Percentiles rank a stretch among this genome's conserved stretches.
phyloP scores from a whole-genome alignment of 2,329 filamentous ascomycete species.

The Colletotrichum sp. region DNA sequence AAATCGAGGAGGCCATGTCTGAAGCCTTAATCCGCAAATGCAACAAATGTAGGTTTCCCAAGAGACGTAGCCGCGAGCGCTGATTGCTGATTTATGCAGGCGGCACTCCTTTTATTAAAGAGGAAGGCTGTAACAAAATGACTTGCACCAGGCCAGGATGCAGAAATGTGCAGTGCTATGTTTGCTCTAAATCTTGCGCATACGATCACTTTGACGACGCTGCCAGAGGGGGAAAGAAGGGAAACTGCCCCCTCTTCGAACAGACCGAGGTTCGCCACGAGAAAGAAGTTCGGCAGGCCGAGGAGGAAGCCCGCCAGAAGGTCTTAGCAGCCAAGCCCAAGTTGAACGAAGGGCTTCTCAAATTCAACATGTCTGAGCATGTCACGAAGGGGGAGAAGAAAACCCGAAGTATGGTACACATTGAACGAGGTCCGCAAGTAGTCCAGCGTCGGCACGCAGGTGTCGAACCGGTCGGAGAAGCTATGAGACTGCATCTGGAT shows the following conservation, averaged over 20 bases:
- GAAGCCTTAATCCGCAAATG: conserved; percentile 78
- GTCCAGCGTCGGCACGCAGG: not conserved
- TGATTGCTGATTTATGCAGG: conserved; percentile 40
- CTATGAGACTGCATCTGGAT: not conserved
- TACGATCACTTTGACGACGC: conserved; percentile 75
- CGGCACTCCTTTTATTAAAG: conserved; percentile 79
- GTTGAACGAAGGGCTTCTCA: conserved; percentile 61
- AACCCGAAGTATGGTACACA: not conserved
- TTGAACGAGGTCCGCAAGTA: not conserved
- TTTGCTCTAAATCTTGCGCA: conserved; percentile 70
- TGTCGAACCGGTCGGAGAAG: not conserved
- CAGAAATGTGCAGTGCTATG: conserved; percentile 65
- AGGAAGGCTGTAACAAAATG: conserved; percentile 85
- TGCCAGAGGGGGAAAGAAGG: conserved; percentile 47
- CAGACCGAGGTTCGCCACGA: conserved; percentile 64
- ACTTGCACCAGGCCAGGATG: conserved; percentile 64
- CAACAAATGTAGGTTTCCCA: conserved; percentile 58
- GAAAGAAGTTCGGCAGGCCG: conserved; percentile 67
- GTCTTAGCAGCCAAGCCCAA: conserved; percentile 64
- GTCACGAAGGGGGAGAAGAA: conserved; percentile 35
- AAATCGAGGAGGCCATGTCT: conserved; percentile 86
- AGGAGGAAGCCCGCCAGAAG: conserved; percentile 60
- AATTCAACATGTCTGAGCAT: conserved; percentile 63
- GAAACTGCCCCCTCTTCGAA: conserved; percentile 74
- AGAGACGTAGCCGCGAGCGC: not conserved